Evolutionary conservation across 768 basidiomycete species (phyloP).

Genomic region (Pholiota conissans): DNA sequence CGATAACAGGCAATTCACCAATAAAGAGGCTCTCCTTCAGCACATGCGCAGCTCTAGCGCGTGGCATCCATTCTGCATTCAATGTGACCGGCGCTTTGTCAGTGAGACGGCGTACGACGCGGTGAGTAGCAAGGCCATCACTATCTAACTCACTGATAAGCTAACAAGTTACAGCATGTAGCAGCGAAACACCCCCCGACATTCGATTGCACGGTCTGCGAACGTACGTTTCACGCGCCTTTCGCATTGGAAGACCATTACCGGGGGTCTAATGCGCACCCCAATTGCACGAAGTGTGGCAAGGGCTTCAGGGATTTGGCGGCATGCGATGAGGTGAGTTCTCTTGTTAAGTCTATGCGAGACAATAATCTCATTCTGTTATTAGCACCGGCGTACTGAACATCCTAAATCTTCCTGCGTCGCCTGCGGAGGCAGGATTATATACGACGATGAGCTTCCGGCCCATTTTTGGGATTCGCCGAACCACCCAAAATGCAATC

Average conservation of each 20-base stretch:
- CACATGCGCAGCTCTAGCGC: slow-evolving; percentile 36
- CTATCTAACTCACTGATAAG: not conserved
- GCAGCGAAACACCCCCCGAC: slow-evolving; percentile 43
- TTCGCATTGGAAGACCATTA: slow-evolving; percentile 47
- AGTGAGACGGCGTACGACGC: slow-evolving; percentile 36
- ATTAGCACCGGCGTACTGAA: slow-evolving; percentile 32
- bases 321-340: slow-evolving; percentile 35
- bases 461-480: slow-evolving; percentile 39
- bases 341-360: not conserved
- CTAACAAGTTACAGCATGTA: slow-evolving; percentile 33
- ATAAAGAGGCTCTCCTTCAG: slow-evolving; percentile 38
- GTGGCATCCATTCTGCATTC: slow-evolving; percentile 33
- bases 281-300: slow-evolving; percentile 45
- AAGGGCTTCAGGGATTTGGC: slow-evolving; percentile 38
- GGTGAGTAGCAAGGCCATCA: slow-evolving; percentile 25
- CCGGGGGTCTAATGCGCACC: slow-evolving; percentile 42
- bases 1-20: slow-evolving; percentile 32
- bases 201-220: slow-evolving; percentile 37
- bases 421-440: slow-evolving; percentile 26
- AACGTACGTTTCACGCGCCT: slow-evolving; percentile 30
- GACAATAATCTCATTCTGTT: not conserved
- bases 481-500: slow-evolving; percentile 36
- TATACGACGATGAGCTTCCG: slow-evolving; percentile 37
- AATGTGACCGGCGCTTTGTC: slow-evolving; percentile 35
- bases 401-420: slow-evolving; percentile 28